Evolutionary conservation across 805 yeast genomes (phyloP).

Genomic region (Lipomyces oligophaga): DNA sequence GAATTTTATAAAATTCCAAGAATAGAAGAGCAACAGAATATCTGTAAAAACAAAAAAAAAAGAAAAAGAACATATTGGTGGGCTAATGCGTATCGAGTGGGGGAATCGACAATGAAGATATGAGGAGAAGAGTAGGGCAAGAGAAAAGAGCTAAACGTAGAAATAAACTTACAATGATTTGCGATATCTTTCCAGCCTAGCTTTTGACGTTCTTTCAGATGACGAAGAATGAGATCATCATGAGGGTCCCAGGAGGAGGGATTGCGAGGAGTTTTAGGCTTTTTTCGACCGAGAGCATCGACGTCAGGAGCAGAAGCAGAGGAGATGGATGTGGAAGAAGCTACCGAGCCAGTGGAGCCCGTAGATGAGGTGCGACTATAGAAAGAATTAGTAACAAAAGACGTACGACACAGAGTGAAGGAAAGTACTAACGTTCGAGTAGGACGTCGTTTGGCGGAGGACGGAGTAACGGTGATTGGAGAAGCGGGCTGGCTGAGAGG

Average conservation of each 20-base stretch:
- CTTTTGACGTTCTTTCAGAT: conserved; percentile 75
- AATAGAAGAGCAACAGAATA: neutral
- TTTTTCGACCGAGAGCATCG: conserved; percentile 27
- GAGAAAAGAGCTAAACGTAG: neutral
- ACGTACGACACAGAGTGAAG: neutral
- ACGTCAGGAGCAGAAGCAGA: conserved; percentile 17
- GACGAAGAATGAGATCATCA: conserved; percentile 67
- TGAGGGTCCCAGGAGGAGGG: conserved; percentile 75
- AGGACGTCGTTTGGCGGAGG: conserved; percentile 19
- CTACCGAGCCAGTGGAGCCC: conserved; percentile 22
- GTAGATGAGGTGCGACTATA: conserved; percentile 24
- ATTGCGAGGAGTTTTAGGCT: conserved; percentile 29
- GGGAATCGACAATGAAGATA: neutral
- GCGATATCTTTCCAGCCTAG: conserved; percentile 90
- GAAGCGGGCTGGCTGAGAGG: neutral
- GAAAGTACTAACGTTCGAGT: conserved; percentile 15
- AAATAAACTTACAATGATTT: conserved; percentile 46
- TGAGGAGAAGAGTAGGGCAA: neutral
- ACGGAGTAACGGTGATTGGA: conserved; percentile 4
- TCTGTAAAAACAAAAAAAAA: neutral
- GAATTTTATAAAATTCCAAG: neutral
- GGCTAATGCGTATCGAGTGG: no score
- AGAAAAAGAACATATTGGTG: neutral
- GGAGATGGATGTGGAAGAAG: conserved; percentile 17
- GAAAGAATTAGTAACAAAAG: neutral